Conservation (phyloP, 805 yeast species). For the Hagleromyces aurorensis region DNA sequence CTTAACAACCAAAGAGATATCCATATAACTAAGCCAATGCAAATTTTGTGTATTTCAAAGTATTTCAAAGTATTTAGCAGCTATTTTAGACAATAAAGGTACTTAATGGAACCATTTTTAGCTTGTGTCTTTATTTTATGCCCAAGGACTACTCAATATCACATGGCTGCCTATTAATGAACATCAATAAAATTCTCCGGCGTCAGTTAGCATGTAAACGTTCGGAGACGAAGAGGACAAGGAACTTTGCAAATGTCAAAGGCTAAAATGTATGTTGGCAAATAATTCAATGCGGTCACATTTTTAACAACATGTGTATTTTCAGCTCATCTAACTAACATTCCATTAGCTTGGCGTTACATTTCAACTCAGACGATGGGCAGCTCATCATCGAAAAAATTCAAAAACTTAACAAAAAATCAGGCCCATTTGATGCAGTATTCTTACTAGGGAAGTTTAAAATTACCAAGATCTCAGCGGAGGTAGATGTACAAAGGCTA, state of each 20-base stretch:
- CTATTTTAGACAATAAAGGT: too few species aligned
- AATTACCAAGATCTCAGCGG: too few species aligned
- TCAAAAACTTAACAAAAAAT: slow-evolving; percentile 43
- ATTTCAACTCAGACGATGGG: slow-evolving; percentile 12
- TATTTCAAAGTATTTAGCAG: too few species aligned
- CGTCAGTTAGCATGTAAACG: background rate
- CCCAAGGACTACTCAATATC: too few species aligned
- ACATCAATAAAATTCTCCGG: too few species aligned
- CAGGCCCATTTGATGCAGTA: slow-evolving; percentile 58
- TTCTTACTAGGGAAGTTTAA: slow-evolving; percentile 46
- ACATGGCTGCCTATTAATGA: too few species aligned
- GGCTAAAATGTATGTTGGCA: slow-evolving; percentile 9
- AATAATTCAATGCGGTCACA: background rate
- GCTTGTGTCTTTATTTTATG: too few species aligned
- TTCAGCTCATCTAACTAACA: slow-evolving; percentile 3
- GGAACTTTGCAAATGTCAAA: slow-evolving; percentile 7
- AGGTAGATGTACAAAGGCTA: slow-evolving; percentile 14
- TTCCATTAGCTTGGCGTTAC: slow-evolving; percentile 13
- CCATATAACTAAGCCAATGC: too few species aligned
- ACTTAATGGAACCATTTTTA: too few species aligned
- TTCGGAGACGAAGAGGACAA: too few species aligned
- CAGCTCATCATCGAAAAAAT: slow-evolving; percentile 37
- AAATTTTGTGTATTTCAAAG: too few species aligned
- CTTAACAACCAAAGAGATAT: too few species aligned
- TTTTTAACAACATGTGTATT: background rate